Percentiles rank a stretch among this genome's conserved stretches.
Conservation (phyloP, 495 filamentous ascomycete genomes). For the Aspergillus kassunensis region DNA sequence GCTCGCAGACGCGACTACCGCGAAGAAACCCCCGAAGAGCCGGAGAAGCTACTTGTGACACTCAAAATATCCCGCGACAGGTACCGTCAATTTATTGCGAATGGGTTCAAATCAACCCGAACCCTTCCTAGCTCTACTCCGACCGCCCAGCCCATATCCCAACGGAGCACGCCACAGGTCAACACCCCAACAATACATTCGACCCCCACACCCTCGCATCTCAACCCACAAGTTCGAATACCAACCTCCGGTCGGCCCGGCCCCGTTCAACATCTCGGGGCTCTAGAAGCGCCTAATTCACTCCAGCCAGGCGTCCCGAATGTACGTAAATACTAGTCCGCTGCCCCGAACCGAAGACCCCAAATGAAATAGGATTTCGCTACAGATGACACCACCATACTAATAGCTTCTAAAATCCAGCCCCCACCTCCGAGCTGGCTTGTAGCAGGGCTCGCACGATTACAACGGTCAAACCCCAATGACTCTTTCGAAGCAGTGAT, state of each 20-base stretch:
- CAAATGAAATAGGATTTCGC: neutral
- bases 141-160: conserved; percentile 40
- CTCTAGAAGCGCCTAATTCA: conserved; percentile 59
- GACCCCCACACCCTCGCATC: conserved; percentile 34
- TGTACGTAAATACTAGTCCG: conserved; percentile 43
- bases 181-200: conserved; percentile 60
- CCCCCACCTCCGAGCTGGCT: conserved; percentile 84
- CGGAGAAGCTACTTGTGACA: conserved; percentile 62
- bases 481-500: conserved; percentile 84
- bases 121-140: conserved; percentile 20
- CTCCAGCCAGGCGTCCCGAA: conserved; percentile 50
- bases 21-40: conserved; percentile 69
- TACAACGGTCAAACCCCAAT: conserved; percentile 62
- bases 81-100: conserved; percentile 55
- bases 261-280: conserved; percentile 54
- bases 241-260: conserved; percentile 26
- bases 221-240: conserved; percentile 33
- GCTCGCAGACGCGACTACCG: conserved; percentile 58
- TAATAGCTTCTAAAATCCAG: conserved; percentile 37
- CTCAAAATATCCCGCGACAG: conserved; percentile 63
- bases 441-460: conserved; percentile 53
- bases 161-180: conserved; percentile 46
- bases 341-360: conserved; percentile 7
- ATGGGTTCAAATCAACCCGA: conserved; percentile 36
- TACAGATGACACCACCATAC: conserved; percentile 7